Conservation (phyloP, 176 grass and related monocot species). For the Bothriochloa decipiens region DNA sequence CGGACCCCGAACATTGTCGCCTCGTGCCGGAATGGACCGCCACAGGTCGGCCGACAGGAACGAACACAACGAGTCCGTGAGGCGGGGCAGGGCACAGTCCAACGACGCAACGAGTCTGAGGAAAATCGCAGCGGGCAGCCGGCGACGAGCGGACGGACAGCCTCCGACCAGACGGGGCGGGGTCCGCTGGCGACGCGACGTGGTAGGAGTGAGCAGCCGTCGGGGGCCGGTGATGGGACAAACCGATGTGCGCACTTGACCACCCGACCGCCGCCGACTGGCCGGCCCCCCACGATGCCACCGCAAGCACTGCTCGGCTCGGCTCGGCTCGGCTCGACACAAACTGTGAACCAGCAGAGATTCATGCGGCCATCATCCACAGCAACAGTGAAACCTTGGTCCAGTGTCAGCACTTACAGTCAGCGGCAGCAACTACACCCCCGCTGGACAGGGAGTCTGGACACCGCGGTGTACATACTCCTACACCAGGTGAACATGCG, state of each 20-base stretch:
- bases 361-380: background rate
- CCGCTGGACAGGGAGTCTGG: too few relatives aligned
- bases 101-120: background rate
- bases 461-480: background rate
- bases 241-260: slow-evolving; percentile 4
- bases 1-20: background rate
- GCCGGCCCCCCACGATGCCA: background rate
- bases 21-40: background rate
- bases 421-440: too few relatives aligned
- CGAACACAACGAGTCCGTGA: background rate
- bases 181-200: background rate
- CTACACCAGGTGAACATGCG: background rate
- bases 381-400: background rate
- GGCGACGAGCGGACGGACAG: background rate
- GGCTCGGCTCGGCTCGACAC: background rate
- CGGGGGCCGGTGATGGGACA: slow-evolving; percentile 22
- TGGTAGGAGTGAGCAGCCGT: background rate
- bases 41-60: background rate
- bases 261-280: background rate
- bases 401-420: too few relatives aligned
- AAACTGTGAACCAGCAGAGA: slow-evolving; percentile 17
- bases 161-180: background rate
- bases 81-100: background rate
- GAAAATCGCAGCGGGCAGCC: background rate
- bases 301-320: background rate